Evolutionary conservation across 1,284 basidiomycete genomes (phyloP).

Genomic region (Marasmius sp.): DNA sequence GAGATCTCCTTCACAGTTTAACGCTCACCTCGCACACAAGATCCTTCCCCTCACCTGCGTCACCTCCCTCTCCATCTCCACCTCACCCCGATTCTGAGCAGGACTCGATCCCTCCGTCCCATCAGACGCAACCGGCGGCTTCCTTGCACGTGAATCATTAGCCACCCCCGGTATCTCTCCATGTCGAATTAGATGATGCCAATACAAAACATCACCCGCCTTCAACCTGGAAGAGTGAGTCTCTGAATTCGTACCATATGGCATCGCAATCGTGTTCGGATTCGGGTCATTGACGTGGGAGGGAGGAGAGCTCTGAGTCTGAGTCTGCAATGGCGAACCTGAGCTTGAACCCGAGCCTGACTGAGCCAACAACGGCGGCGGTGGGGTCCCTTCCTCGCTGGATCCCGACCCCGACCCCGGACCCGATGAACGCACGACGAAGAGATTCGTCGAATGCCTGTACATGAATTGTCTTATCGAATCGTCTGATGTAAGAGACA

Average conservation of each 20-base stretch:
- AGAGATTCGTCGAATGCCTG: not conserved
- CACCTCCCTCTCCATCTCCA: too few relatives aligned
- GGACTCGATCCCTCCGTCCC: too few relatives aligned
- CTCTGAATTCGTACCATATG: constrained; percentile 29
- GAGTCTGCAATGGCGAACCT: too few relatives aligned
- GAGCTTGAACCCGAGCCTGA: too few relatives aligned
- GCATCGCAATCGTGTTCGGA: not conserved
- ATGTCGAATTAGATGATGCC: constrained; percentile 73
- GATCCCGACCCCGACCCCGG: too few relatives aligned
- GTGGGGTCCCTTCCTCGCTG: constrained; percentile 4
- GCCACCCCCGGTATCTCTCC: constrained; percentile 73
- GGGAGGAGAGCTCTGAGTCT: too few relatives aligned
- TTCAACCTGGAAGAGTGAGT: constrained; percentile 44
- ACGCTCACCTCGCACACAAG: too few relatives aligned
- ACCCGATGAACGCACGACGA: not conserved
- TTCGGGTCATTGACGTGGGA: too few relatives aligned
- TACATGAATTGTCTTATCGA: constrained; percentile 8
- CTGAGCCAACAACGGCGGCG: constrained; percentile 6
- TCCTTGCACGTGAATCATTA: constrained; percentile 57
- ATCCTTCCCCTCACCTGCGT: too few relatives aligned
- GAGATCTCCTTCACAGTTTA: too few relatives aligned
- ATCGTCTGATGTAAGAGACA: constrained; percentile 12
- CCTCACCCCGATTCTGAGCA: too few relatives aligned
- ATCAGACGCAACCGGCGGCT: not conserved
- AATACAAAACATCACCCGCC: constrained; percentile 71